Evolutionary conservation across 306 rosid species (phyloP).

Genomic region (Echinosophora koreensis): DNA sequence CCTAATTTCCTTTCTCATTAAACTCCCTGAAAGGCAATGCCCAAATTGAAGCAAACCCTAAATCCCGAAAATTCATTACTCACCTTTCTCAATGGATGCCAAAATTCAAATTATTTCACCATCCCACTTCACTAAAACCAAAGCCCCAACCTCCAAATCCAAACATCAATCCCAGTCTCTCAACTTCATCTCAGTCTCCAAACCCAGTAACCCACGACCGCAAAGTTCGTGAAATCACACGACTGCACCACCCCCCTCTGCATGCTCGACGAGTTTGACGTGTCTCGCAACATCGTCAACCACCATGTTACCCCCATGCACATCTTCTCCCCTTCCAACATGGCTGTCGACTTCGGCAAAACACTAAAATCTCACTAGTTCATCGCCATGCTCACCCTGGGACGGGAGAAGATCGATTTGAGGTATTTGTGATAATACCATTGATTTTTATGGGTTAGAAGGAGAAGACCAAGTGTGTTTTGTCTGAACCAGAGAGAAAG

Average conservation of each 20-base stretch:
- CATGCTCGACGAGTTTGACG: conserved; percentile 86
- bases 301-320: conserved; percentile 79
- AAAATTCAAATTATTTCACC: conserved; percentile 40
- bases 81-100: conserved; percentile 54
- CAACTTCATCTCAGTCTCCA: conserved; percentile 54
- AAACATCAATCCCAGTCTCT: conserved; percentile 16
- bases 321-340: conserved; percentile 89
- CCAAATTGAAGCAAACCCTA: background rate
- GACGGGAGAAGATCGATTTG: no score
- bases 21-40: background rate
- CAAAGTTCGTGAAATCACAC: conserved; percentile 90
- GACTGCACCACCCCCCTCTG: conserved; percentile 97
- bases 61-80: background rate
- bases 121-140: conserved; percentile 15
- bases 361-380: conserved; percentile 76
- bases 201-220: conserved; percentile 62
- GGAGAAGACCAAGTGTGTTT: no score
- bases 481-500: no score
- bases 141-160: conserved; percentile 9
- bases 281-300: conserved; percentile 77
- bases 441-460: no score
- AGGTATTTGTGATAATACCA: no score
- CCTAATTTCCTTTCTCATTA: background rate
- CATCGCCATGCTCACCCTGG: conserved; percentile 91
- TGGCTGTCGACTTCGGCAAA: conserved; percentile 85